A percentile compares a stretch with the other conserved stretches of the same genome.
Evolutionary conservation across 148 eudicot species (phyloP).

Genomic region (Spergularia marina): DNA sequence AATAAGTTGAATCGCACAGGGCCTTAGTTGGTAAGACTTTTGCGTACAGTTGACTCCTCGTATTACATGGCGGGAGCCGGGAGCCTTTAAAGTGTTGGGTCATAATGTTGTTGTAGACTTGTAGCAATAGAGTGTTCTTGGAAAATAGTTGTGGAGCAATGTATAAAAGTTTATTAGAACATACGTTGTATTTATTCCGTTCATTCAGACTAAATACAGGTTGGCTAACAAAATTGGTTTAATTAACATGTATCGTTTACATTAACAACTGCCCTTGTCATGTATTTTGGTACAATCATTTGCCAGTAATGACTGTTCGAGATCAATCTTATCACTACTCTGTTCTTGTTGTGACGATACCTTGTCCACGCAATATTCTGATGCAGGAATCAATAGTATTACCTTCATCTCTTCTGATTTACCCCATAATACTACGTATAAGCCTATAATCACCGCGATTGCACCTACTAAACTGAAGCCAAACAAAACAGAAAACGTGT

Average conservation of each 20-base stretch:
- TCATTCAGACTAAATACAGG: background rate
- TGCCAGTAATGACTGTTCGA: conserved; percentile 25
- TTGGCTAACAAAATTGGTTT: background rate
- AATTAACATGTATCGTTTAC: background rate
- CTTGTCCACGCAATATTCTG: background rate
- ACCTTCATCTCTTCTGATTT: conserved; percentile 36
- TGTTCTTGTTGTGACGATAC: background rate
- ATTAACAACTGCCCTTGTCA: no score
- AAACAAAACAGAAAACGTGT: background rate
- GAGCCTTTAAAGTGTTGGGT: no score
- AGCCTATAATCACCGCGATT: conserved; percentile 47
- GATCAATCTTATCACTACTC: conserved; percentile 9
- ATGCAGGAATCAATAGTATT: background rate
- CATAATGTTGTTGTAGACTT: no score
- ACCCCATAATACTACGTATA: conserved; percentile 73
- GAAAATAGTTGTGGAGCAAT: no score
- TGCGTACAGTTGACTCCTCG: no score
- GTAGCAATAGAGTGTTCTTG: no score
- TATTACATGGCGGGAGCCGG: no score
- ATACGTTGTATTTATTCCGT: background rate
- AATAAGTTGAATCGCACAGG: no score
- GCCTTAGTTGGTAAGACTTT: no score
- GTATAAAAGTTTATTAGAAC: no score
- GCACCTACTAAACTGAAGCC: conserved; percentile 56
- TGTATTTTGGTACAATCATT: background rate